Conservation (phyloP, 2,329 filamentous ascomycete genomes). For the Arthrobotrys entomopaga region DNA sequence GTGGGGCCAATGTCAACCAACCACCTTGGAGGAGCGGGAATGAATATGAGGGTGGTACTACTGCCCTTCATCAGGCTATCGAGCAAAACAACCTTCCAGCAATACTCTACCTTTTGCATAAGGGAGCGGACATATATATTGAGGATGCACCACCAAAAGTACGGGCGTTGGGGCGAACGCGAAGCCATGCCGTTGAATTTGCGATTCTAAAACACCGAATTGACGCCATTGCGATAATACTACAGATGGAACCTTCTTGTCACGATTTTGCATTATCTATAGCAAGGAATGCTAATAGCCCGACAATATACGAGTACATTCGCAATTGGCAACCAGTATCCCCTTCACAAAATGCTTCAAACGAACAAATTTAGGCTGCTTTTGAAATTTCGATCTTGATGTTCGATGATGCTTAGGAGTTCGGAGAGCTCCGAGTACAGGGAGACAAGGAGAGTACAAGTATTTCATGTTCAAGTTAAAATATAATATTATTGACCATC, state of each 20-base stretch:
- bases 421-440: no score
- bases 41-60: not conserved
- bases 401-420: no score
- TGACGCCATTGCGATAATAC: not conserved
- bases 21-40: conserved; percentile 4
- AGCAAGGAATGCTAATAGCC: not conserved
- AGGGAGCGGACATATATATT: conserved; percentile 16
- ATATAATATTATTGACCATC: no score
- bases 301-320: not conserved
- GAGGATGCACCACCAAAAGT: not conserved
- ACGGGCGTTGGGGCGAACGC: not conserved
- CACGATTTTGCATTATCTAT: not conserved
- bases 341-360: no score
- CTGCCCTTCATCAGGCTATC: conserved; percentile 5
- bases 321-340: not conserved
- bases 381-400: no score
- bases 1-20: not conserved
- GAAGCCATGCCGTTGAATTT: not conserved
- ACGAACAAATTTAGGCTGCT: no score
- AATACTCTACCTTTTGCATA: not conserved
- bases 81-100: not conserved
- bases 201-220: not conserved
- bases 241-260: not conserved
- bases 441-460: no score
- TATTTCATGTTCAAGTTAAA: no score